phyloP scores from a whole-genome alignment of 208 protist genomes.

The Trypanosoma congolense region DNA sequence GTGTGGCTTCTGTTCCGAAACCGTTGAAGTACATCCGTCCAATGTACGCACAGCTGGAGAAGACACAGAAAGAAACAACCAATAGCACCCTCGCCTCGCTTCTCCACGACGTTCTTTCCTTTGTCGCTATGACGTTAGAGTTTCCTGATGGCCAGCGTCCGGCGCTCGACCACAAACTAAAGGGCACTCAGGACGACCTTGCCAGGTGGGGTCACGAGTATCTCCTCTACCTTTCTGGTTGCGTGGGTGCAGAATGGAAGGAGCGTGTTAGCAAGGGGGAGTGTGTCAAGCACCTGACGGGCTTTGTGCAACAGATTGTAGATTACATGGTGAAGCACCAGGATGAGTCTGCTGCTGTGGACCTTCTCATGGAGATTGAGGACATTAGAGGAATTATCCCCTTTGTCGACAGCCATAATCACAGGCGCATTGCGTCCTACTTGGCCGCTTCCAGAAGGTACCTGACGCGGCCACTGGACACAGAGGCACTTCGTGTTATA shows the following conservation, averaged over 20 bases:
- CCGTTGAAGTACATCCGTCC: slow-evolving; percentile 98
- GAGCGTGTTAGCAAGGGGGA: slow-evolving; percentile 42
- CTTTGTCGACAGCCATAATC: slow-evolving; percentile 93
- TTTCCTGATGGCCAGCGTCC: slow-evolving; percentile 49
- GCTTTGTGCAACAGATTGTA: slow-evolving; percentile 92
- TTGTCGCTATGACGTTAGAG: slow-evolving; percentile 97
- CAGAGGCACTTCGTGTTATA: slow-evolving; percentile 83
- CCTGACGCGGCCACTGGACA: slow-evolving; percentile 94
- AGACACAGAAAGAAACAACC: slow-evolving; percentile 63
- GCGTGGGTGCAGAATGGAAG: slow-evolving; percentile 93
- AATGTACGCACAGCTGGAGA: slow-evolving; percentile 92
- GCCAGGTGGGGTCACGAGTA: slow-evolving; percentile 99
- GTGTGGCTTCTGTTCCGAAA: slow-evolving; percentile 99
- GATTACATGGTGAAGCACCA: slow-evolving; percentile 95
- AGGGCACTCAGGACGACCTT: slow-evolving; percentile 92
- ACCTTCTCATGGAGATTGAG: slow-evolving; percentile 97
- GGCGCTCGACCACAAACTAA: slow-evolving; percentile 94
- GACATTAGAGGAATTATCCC: slow-evolving; percentile 83
- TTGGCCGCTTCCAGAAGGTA: slow-evolving; percentile 91
- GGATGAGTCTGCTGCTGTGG: slow-evolving; percentile 97
- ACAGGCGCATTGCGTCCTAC: slow-evolving; percentile 95
- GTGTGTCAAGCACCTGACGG: slow-evolving; percentile 73
- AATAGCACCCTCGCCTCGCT: slow-evolving; percentile 50
- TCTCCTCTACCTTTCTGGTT: slow-evolving; percentile 92
- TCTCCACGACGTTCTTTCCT: slow-evolving; percentile 97